Conservation (phyloP, 169 alveolate genomes). For the Plasmodium cynomolgi region DNA sequence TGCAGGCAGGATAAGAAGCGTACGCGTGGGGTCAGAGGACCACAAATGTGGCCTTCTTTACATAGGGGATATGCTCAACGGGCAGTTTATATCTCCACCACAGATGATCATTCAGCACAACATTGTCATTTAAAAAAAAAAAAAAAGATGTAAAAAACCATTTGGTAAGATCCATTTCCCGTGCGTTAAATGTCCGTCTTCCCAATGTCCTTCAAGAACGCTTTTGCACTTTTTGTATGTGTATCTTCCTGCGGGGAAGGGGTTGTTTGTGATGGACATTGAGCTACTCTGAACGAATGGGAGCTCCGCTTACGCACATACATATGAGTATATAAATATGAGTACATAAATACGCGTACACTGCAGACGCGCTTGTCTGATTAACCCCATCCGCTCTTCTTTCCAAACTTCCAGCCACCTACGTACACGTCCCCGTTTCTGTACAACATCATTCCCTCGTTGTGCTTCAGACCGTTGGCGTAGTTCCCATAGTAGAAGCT, state of each 20-base stretch:
- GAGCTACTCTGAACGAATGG: not conserved
- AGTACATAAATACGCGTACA: not conserved
- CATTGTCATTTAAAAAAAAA: not conserved
- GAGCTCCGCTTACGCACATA: not conserved
- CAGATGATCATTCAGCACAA: not conserved
- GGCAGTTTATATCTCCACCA: not conserved
- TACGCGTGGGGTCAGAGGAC: not conserved
- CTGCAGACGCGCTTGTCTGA: not conserved
- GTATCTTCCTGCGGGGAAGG: constrained; percentile 28
- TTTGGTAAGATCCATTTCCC: constrained; percentile 72
- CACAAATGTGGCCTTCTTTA: not conserved
- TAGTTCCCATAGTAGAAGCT: constrained; percentile 59
- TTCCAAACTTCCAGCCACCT: constrained; percentile 55
- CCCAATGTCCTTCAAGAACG: constrained; percentile 61
- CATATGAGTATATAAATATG: not conserved
- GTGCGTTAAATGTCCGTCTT: constrained; percentile 31
- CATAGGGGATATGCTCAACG: not conserved
- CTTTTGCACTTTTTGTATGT: constrained; percentile 60
- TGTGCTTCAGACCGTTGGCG: constrained; percentile 45
- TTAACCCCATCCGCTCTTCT: constrained; percentile 62
- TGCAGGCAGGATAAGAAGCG: not conserved
- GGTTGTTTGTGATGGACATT: not conserved
- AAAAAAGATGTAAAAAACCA: constrained; percentile 6
- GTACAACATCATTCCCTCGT: constrained; percentile 58
- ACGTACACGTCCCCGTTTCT: constrained; percentile 54